Base-by-base conservation (phyloP, 352 stramenopile species). In the Phytophthora citrophthora region DNA sequence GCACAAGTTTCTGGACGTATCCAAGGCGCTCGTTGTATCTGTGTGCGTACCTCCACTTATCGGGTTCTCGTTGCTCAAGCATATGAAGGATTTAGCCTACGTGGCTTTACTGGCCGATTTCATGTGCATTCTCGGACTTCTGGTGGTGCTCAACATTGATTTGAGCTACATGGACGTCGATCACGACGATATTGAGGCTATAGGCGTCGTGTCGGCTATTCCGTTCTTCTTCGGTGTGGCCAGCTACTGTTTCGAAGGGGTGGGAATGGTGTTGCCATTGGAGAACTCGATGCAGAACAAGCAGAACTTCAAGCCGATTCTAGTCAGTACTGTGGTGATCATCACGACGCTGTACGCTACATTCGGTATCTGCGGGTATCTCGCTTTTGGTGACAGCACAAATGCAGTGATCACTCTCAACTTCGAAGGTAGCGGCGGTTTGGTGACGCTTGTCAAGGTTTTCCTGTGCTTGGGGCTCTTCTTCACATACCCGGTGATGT, bases 401-500 rank as follows among this genome's bases (percentile, higher is more conserved):
- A 47, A 90, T 26, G 91, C 92, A 23, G 88, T 96, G 5, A 96
- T 98, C 58, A 97, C 92, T 0, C 72, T 97, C 26, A 98, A 98
- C 52, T 77, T 98, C 34, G 67, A 86, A 32, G 75, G 68, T n/a
- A 74, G 45, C 11, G 66, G 71, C n/a, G 74, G 81, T 58, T 68
- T 85, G 31, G 82, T 81, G 38, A 90, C 68, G 23, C 76, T 96
- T 44, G 91, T 97, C 27, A 95, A 97, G 67, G 54, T 96, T 9
- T 91, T 84, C 10, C 64, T 97, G 13, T 97, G 86, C 45, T 67
- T 90, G 9, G 93, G 86, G 1, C 75, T 98, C 1, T 97, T 97
- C 68, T 90, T 97, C 49, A 97, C 93, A 41, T 97, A 97, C 57
- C 93, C 93, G 4, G 79, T 98, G 20, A 97, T 97, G 93, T 88